phyloP scores from a whole-genome alignment of 2,329 filamentous ascomycete species.

The Cladophialophora carrionii region DNA sequence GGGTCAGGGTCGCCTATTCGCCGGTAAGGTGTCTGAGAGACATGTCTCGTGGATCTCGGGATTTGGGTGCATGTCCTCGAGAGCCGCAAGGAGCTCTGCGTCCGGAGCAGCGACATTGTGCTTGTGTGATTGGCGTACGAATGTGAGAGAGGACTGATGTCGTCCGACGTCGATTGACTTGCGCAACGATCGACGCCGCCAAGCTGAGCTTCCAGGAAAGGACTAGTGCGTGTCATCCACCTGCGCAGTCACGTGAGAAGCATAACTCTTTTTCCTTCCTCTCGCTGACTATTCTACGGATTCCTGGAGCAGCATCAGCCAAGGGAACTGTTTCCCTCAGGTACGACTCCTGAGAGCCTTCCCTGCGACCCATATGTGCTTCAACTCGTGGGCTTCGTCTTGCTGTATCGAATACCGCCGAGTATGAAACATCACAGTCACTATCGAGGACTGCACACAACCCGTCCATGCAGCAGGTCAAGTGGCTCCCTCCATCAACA shows the following conservation, averaged over 20 bases:
- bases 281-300: not conserved
- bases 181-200: not conserved
- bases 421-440: no score
- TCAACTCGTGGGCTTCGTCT: no score
- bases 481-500: no score
- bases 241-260: not conserved
- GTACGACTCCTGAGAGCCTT: no score
- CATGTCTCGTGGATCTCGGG: conserved; percentile 47
- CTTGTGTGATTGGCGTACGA: not conserved
- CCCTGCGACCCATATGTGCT: no score
- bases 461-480: no score
- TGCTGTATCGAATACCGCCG: no score
- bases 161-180: not conserved
- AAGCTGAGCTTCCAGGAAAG: not conserved
- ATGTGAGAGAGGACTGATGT: conserved; percentile 1
- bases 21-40: conserved; percentile 57
- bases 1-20: conserved; percentile 37
- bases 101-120: conserved; percentile 69
- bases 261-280: not conserved
- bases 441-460: no score
- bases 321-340: no score
- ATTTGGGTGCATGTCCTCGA: conserved; percentile 39
- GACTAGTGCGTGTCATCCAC: not conserved
- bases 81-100: conserved; percentile 44
- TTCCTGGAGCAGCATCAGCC: no score